Conservation (phyloP, 345 rosid species). For the Sonneratia caseolaris region DNA sequence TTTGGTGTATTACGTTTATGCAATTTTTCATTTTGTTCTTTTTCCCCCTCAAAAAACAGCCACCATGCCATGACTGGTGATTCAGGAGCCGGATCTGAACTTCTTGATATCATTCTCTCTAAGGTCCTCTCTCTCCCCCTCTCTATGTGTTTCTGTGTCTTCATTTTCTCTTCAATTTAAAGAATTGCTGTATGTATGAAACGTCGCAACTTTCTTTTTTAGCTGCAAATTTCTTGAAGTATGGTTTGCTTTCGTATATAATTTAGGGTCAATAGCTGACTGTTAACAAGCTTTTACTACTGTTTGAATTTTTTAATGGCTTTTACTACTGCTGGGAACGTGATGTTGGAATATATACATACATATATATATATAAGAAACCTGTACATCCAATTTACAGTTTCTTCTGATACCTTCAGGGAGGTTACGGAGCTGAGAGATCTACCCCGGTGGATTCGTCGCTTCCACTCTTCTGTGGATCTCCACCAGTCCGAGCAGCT, state of each 20-base stretch:
- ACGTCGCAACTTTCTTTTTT: neutral
- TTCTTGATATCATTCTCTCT: conserved; percentile 16
- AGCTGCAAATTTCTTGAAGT: too few species aligned
- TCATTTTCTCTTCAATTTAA: neutral
- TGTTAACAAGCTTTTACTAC: neutral
- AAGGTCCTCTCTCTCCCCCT: conserved; percentile 5
- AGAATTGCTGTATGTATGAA: neutral
- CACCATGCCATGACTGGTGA: conserved; percentile 9
- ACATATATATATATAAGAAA: too few species aligned
- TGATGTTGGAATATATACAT: too few species aligned
- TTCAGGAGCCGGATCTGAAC: conserved; percentile 15
- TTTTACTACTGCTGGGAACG: too few species aligned
- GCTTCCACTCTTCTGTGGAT: conserved; percentile 19
- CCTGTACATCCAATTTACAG: neutral
- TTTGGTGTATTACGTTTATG: neutral
- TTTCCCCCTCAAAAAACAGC: neutral
- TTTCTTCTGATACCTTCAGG: conserved; percentile 10
- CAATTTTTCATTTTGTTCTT: neutral
- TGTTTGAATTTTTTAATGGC: too few species aligned
- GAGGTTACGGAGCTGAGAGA: conserved; percentile 17
- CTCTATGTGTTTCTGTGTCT: neutral
- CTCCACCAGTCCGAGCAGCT: conserved; percentile 17
- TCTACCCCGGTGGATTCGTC: conserved; percentile 14
- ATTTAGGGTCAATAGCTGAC: neutral
- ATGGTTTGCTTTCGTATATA: neutral